Evolutionary conservation across 2,329 filamentous ascomycete genomes (phyloP), one percentile per base, ranked within the genome.

Genomic region (Fusarium incarnatum): DNA sequence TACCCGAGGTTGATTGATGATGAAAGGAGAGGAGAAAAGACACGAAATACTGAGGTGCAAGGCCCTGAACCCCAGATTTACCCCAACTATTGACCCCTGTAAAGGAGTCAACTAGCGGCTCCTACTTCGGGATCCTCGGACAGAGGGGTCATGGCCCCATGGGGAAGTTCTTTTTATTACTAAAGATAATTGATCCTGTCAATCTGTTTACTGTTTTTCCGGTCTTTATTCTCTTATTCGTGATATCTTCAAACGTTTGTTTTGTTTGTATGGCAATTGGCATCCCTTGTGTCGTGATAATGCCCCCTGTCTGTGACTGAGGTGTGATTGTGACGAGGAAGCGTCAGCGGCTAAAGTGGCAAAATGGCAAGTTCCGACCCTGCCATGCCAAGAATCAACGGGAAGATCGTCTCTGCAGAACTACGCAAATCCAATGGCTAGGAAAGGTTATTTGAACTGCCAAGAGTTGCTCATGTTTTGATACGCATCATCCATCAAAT

Each of bases 1-100:
- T 53, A 67, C 63, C 64, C 64, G 62, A 56, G 62, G 56, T 62
- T 67, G 48, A 64, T 52, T 56, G 60, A 59, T 34, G 30, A 44
- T 13, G 27, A 63, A 40, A 32, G 22, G 25, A 40, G 56, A 34
- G 37, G 28, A 27, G 28, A 37, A 47, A 9, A 42, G 27, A 52
- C 49, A 40, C 49, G 49, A 53, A 53, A 53, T 53, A 25, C 50
- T 49, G 61, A 48, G 23, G 32, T 47, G 28, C 45, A 47, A 34
- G 49, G 49, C 49, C 23, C 37, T 53, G 49, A 25, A 67, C 63
- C 64, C 64, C 64, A 52, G 56, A 62, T 67, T 67, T 67, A 56
- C 64, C 63, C 64, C 64, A 67, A 47, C 30, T 47, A 60, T 23
- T 23, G 9, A 3, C 23, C n/a, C 61, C 27, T 55, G 48, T 22